phyloP scores from a whole-genome alignment of 148 eudicot species.

The Polygonum maritimum region DNA sequence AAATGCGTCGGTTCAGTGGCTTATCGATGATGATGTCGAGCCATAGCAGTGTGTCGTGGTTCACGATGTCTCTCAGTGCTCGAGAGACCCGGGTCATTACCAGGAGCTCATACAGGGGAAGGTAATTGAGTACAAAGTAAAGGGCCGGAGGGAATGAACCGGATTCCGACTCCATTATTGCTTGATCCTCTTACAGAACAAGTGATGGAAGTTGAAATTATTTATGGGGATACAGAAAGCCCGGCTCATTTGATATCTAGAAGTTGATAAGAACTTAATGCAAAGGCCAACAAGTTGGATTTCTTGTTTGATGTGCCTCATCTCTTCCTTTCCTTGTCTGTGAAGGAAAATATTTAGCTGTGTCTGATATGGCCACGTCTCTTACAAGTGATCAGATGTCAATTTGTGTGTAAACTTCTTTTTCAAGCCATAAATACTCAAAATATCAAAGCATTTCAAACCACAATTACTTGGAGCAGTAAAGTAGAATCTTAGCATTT shows the following conservation, averaged over 20 bases:
- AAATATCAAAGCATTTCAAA: neutral
- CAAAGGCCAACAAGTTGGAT: neutral
- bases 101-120: conserved; percentile 61
- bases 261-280: neutral
- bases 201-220: neutral
- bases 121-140: conserved; percentile 50
- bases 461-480: neutral
- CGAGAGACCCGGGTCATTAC: conserved; percentile 38
- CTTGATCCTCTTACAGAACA: neutral
- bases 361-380: neutral
- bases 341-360: neutral
- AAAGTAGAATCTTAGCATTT: neutral
- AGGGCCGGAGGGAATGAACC: conserved; percentile 49
- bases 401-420: too few species aligned
- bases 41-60: conserved; percentile 56
- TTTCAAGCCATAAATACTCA: too few species aligned
- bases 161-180: neutral
- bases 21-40: conserved; percentile 37
- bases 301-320: neutral
- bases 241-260: neutral
- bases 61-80: conserved; percentile 46
- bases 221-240: neutral
- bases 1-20: conserved; percentile 33
- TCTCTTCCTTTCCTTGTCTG: neutral
- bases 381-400: neutral